Base-by-base conservation (phyloP, 2,329 filamentous ascomycete genomes). In the Paecilomyces sp. region DNA sequence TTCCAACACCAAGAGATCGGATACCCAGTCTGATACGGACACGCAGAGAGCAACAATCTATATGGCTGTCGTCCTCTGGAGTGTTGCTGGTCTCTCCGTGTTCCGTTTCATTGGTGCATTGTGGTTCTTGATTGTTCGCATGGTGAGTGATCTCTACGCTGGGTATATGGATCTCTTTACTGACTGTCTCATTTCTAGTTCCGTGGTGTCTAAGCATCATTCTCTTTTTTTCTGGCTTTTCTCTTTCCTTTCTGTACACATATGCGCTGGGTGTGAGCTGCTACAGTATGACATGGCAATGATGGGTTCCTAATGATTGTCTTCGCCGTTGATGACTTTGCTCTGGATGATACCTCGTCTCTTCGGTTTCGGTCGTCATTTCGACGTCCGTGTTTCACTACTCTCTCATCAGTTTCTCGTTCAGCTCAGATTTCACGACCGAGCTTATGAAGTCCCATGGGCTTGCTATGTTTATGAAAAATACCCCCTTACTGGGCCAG, bases 121-220 rank as follows among this genome's bases (percentile, higher is more conserved):
- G 76, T 96, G 92, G 91, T 97, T 97, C 79, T 83, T 99, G 80
- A 82, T 97, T 67, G 88, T 93, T 60, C 83, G 92, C 68, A 84
- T 95, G 85, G 93, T 96, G 75, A 85, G 91, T 75, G n/a, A 47
- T 47, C 41, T 22, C n/a, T 8, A 47, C n/a, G 18, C 51, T 24
- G 9, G 22, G 59, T 22, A 22, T 13, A 25, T 25, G 31, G 12
- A 4, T 15, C 28, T 36, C 41, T 34, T 13, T 53, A 41, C 31
- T 62, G 54, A 73, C 77, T 69, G 78, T 65, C 22, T 25, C n/a
- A 18, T 54, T 1, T 58, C 18, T 64, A 82, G 80, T 82, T 82
- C 79, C 80, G 80, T 54, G 80, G 80, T 66, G 80, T 81, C 63
- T 80, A 69, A 74, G 51, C 9, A 24, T 25, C 25, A 53, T 53